Base-by-base conservation (phyloP, 108 stramenopile genomes). In the Pseudonitzschia delicatissima region DNA sequence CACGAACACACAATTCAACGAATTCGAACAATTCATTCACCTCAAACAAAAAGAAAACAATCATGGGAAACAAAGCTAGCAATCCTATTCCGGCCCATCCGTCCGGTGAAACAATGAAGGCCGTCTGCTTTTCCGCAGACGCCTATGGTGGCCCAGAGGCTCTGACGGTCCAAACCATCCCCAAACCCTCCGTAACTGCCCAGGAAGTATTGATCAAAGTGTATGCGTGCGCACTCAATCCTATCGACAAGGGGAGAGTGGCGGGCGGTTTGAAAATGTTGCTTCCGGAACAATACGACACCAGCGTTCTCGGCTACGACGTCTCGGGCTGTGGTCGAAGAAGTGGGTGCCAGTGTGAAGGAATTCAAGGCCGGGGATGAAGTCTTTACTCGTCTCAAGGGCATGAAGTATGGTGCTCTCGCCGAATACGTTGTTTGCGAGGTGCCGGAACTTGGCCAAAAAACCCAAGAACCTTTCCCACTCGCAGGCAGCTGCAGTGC, bases 231-330 rank as follows among this genome's bases (percentile, higher is more conserved):
- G 72, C 72, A 13, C 50, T 77, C 8, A 79, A 79, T 57, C 82
- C 82, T 3, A 78, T 79, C 27, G 82, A 83, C 45, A 72, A 71
- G 44, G 73, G 68, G 39, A 20, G 69, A 6, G 12, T 51, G 21
- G 4, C 12, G 12, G 50, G 50, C 20, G 50, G 11, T 18, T 25
- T 51, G 21, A 11, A 4, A 2, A 28, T 11, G 26, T 0, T 51
- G 21, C 4, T 13, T 4, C 50, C 50, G 50, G 50, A 51, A 51
- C 50, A 18, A 6, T 51, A 23, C 23, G 58, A 59, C 28, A 29
- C 12, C 31, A 59, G 21, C 18, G 58, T 59, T 15, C 18, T 59
- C 15, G 58, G 58, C n/a, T 59, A 59, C 58, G 58, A 59, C 28
- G 58, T 59, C n/a, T 2, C 58, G 0, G 58, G 58, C n/a, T 33